A percentile compares a stretch with the other conserved stretches of the same genome.
phyloP scores from a whole-genome alignment of 106 monocot genomes.

The Hemerocallis citrina region DNA sequence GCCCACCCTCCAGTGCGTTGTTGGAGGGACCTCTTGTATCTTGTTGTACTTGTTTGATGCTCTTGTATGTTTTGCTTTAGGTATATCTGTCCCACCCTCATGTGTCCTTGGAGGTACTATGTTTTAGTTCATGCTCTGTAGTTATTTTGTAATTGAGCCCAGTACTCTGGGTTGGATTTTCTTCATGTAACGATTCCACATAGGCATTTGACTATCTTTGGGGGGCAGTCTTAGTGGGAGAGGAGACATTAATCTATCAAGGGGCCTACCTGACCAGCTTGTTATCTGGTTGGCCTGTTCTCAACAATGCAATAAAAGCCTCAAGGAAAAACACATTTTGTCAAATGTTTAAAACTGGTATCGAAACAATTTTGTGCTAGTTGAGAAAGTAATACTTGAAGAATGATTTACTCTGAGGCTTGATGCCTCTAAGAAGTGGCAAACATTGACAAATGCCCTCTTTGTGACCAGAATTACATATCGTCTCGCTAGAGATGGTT shows the following conservation, averaged over 20 bases:
- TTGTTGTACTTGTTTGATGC: no score
- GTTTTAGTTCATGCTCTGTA: no score
- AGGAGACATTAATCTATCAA: slow-evolving; percentile 98
- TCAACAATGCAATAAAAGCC: slow-evolving; percentile 96
- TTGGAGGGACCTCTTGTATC: no score
- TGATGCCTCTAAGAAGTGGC: slow-evolving; percentile 97
- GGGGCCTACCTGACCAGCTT: slow-evolving; percentile 91
- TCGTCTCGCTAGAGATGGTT: slow-evolving; percentile 99
- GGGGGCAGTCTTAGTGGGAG: slow-evolving; percentile 89
- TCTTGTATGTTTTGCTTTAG: no score
- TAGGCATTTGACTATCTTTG: slow-evolving; percentile 83
- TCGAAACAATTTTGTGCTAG: no score
- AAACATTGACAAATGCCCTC: slow-evolving; percentile 99
- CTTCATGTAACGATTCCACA: slow-evolving; percentile 98
- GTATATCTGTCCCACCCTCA: no score
- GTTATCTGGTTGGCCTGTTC: slow-evolving; percentile 97
- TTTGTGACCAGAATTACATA: slow-evolving; percentile 97
- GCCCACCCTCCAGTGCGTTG: no score
- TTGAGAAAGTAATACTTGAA: slow-evolving; percentile 69
- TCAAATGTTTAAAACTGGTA: no score
- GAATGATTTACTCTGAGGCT: slow-evolving; percentile 96
- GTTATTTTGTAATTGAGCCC: slow-evolving; percentile 93
- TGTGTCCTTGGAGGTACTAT: no score
- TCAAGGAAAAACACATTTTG: no score
- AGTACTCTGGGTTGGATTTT: slow-evolving; percentile 97